Evolutionary conservation across 202 grass and related monocot species (phyloP).

Genomic region (Carex arenaria): DNA sequence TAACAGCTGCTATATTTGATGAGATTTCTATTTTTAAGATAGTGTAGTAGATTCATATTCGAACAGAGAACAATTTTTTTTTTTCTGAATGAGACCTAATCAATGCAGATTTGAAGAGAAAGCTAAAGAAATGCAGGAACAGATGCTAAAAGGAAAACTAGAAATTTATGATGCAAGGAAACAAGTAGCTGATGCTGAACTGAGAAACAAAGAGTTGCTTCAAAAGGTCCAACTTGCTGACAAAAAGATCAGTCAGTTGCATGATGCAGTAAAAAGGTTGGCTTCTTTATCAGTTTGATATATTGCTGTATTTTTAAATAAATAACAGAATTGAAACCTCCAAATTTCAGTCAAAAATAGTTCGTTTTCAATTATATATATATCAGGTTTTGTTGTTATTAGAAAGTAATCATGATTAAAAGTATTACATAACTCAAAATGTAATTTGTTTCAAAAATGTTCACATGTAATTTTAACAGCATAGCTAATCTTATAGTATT

Average conservation of each 20-base stretch:
- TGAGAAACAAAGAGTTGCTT: constrained; percentile 63
- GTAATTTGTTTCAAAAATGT: not conserved
- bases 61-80: not conserved
- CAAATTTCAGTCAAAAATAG: not conserved
- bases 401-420: not conserved
- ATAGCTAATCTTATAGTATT: not conserved
- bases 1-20: not conserved
- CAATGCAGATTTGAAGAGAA: constrained; percentile 16
- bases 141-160: constrained; percentile 57
- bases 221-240: constrained; percentile 57
- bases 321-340: not conserved
- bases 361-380: not conserved
- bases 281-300: constrained; percentile 9
- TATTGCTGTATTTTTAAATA: not conserved
- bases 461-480: not conserved
- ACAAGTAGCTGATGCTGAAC: constrained; percentile 62
- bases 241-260: constrained; percentile 48
- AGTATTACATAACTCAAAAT: not conserved
- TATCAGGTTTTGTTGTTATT: not conserved
- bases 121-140: constrained; percentile 20
- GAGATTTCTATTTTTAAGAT: not conserved
- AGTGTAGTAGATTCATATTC: not conserved
- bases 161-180: constrained; percentile 57
- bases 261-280: constrained; percentile 61
- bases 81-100: not conserved